Percentiles rank a stretch among this genome's conserved stretches.
These are phyloP conservation scores for Teunomyces stri DNA, from an alignment of 805 yeast genomes.

Conservation along the genomic window DNA sequence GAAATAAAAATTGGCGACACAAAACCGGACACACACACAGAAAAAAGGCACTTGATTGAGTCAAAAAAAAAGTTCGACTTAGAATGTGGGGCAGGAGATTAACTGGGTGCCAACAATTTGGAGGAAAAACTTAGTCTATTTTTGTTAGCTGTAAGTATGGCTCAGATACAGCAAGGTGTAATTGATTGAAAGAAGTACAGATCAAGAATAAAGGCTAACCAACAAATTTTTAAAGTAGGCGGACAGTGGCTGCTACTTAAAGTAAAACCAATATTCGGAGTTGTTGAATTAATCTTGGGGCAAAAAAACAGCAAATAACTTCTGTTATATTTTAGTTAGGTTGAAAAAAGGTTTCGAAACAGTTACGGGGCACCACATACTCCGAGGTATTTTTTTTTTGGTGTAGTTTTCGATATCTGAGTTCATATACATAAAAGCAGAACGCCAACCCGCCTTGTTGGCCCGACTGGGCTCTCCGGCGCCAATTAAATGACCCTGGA, in stretches of 20 bases:
- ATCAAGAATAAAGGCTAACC: not conserved
- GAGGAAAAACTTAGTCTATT: not conserved
- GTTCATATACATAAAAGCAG: not conserved
- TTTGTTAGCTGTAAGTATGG: not conserved
- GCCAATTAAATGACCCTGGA: not conserved
- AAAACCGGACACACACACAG: not conserved
- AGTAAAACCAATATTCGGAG: not conserved
- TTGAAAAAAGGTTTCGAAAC: not conserved
- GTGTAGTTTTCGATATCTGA: not conserved
- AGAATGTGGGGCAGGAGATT: not conserved
- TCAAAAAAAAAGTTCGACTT: not conserved
- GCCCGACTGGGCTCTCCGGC: not conserved
- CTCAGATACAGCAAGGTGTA: not conserved
- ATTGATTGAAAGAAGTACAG: not conserved
- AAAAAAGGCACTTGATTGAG: not conserved
- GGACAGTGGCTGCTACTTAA: not conserved
- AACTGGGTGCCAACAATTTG: not conserved
- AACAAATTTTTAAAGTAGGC: not conserved
- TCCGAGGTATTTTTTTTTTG: not conserved
- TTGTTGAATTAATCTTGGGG: not conserved
- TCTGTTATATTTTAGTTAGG: not conserved
- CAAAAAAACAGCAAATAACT: not conserved
- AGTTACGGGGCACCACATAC: not conserved
- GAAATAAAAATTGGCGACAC: not conserved
- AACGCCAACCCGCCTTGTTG: not conserved